Base-by-base conservation (phyloP, 1,284 basidiomycete species). In the Retiboletus flavoniger region DNA sequence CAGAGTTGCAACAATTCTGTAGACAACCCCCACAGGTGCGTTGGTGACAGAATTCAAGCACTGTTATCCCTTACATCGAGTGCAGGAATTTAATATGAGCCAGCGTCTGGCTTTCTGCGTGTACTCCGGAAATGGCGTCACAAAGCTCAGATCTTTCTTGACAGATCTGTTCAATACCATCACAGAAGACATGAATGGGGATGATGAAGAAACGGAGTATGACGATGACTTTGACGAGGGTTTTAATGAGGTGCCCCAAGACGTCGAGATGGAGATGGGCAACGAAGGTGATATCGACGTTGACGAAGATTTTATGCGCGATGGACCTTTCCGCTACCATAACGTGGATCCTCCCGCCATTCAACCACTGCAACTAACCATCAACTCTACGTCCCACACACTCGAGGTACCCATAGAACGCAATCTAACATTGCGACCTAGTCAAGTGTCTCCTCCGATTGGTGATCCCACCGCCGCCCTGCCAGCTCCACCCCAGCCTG, bases 31-130 rank as follows among this genome's bases (percentile, higher is more conserved):
- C 97, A 5, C 79, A 84, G 64, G 94, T 95, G 65, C 55, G 85
- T 76, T 36, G 31, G 13, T 34, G 16, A 35, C 26, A 19, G 7
- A 50, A 41, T 44, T 24, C 40, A 34, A 39, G 24, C 28, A 24
- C 42, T 11, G 29, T 29, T 41, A 32, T 34, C 47, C 19, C 56
- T 62, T 36, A 60, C 48, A 10, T 3, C 10, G 17, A 51, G 32
- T 28, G n/a, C 60, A 95, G 91, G 93, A 95, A 54, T 99, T 98
- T 71, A 98, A 93, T 67, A 80, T 87, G 29, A 89, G 87, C 50
- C 97, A 99, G 71, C 85, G 93, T 47, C 78, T 84, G n/a, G 85
- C 93, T 3, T 99, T 99, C 69, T 99, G 97, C 71, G 97, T 99
- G 11, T 99, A 94, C 73, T 96, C 94, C 5, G 94, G 94, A 36